Conservation (phyloP, 768 basidiomycete species). For the Boletellus ananiceps region DNA sequence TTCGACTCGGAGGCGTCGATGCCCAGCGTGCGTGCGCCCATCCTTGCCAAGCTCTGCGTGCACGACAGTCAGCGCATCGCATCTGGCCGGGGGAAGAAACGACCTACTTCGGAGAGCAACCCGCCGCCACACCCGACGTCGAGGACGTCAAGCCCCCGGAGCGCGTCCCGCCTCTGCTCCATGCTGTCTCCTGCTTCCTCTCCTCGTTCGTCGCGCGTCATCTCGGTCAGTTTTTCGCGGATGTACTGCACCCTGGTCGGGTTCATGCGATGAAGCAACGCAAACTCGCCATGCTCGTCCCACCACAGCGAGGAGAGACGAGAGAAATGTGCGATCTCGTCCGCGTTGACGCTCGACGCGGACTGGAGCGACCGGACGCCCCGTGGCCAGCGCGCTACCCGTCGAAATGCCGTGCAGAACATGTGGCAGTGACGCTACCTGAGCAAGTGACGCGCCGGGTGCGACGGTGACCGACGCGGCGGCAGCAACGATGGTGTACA, state of each 20-base stretch:
- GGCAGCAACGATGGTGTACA: constrained; percentile 17
- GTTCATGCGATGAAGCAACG: constrained; percentile 90
- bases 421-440: constrained; percentile 2
- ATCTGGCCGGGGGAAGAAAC: background rate
- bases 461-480: background rate
- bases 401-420: constrained; percentile 20
- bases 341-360: constrained; percentile 50
- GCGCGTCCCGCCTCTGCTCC: constrained; percentile 30
- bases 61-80: background rate
- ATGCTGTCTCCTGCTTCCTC: constrained; percentile 30
- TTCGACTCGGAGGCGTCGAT: constrained; percentile 90
- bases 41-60: constrained; percentile 72
- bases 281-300: constrained; percentile 91
- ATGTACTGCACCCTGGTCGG: constrained; percentile 83
- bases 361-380: constrained; percentile 20
- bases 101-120: constrained; percentile 77
- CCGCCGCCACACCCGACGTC: constrained; percentile 98
- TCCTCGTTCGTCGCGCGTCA: constrained; percentile 49
- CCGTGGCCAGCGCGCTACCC: constrained; percentile 8
- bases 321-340: constrained; percentile 88
- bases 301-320: constrained; percentile 90
- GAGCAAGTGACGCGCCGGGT: background rate
- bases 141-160: constrained; percentile 68
- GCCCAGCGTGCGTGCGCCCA: constrained; percentile 86
- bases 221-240: constrained; percentile 66